Conservation (phyloP, 352 stramenopile genomes). For the Lagenidium sp. region DNA sequence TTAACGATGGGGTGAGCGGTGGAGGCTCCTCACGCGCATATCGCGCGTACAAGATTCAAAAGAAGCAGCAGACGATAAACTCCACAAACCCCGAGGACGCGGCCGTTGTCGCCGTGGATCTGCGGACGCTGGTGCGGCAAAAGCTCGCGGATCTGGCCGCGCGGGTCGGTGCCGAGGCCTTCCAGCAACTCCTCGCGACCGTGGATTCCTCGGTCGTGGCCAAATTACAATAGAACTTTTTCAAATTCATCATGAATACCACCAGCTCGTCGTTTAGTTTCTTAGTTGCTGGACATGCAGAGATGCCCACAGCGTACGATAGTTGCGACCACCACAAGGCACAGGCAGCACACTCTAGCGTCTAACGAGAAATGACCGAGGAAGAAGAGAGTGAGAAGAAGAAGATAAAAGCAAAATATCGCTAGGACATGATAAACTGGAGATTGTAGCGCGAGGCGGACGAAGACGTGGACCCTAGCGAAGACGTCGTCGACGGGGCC, state of each 20-base stretch:
- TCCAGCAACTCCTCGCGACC: slow-evolving; percentile 43
- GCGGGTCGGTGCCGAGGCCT: slow-evolving; percentile 27
- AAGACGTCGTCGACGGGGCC: no score
- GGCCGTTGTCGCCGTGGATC: slow-evolving; percentile 25
- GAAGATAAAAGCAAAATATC: not conserved
- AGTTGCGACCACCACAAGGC: no score
- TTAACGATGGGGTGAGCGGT: not conserved
- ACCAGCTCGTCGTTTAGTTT: no score
- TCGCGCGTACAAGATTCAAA: slow-evolving; percentile 37
- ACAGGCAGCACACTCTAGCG: no score
- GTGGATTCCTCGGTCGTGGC: slow-evolving; percentile 47
- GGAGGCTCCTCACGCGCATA: slow-evolving; percentile 44
- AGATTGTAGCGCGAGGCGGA: slow-evolving; percentile 6
- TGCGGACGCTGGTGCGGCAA: slow-evolving; percentile 28
- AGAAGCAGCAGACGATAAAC: slow-evolving; percentile 5
- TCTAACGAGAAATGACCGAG: no score
- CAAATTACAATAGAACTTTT: slow-evolving; percentile 45
- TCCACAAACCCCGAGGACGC: slow-evolving; percentile 20
- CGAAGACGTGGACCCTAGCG: no score
- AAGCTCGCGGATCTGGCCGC: slow-evolving; percentile 31
- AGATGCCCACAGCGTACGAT: no score
- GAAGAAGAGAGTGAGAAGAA: slow-evolving; percentile 1
- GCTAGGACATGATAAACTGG: slow-evolving; percentile 17
- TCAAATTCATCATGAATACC: no score
- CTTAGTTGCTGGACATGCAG: no score